A percentile compares a stretch with the other conserved stretches of the same genome.
Conservation (phyloP, 176 grass and related monocot genomes). For the Microstegium vimineum region DNA sequence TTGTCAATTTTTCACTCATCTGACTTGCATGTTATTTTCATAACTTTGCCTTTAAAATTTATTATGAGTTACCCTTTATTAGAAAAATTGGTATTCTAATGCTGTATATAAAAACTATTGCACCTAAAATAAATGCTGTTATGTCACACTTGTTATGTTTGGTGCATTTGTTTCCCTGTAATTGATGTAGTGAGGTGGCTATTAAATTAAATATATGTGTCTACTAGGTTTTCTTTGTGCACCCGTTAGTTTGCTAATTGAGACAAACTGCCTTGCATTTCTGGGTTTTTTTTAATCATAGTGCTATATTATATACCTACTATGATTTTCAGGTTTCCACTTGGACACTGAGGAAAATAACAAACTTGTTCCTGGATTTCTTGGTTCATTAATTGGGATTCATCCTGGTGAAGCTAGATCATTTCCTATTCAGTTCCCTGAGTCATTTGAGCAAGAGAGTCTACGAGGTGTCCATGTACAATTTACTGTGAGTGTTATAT, state of each 20-base stretch:
- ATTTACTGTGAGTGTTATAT: conserved; percentile 79
- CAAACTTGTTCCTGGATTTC: conserved; percentile 80
- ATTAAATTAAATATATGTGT: neutral
- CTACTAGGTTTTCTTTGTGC: neutral
- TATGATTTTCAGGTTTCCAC: conserved; percentile 63
- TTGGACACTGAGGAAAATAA: conserved; percentile 91
- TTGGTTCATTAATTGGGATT: conserved; percentile 88
- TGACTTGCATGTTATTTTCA: neutral
- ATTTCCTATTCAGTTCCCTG: conserved; percentile 87
- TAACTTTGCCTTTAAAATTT: neutral
- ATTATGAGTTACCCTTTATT: neutral
- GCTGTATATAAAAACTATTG: neutral
- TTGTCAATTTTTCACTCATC: conserved; percentile 7
- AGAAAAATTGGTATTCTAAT: neutral
- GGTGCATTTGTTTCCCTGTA: conserved; percentile 12
- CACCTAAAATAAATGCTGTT: neutral
- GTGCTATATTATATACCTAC: neutral
- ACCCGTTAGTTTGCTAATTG: neutral
- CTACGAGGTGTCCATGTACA: conserved; percentile 63
- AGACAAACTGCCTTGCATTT: neutral
- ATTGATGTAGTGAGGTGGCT: neutral
- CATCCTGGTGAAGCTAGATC: conserved; percentile 75
- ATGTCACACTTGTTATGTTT: neutral
- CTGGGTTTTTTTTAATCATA: neutral
- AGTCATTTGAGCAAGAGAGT: conserved; percentile 81